Conservation (phyloP, 2,329 filamentous ascomycete species). For the Metarhizium brunneum region DNA sequence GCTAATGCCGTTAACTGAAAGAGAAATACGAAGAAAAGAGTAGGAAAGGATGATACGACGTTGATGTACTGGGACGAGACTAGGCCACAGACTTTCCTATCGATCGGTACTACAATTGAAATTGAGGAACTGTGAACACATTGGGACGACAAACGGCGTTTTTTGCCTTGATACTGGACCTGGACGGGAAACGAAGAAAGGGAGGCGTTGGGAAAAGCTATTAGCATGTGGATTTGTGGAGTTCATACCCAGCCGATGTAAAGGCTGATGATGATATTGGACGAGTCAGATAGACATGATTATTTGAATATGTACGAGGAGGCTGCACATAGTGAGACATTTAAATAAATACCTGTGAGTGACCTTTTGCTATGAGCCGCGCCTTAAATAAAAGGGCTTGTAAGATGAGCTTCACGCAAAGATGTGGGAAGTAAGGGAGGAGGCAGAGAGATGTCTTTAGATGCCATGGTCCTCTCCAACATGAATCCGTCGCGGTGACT, state of each 20-base stretch:
- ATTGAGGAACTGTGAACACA: not conserved
- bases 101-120: not conserved
- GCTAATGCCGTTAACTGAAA: not conserved
- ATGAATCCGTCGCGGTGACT: too few species aligned
- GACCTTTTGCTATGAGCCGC: too few species aligned
- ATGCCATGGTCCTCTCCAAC: too few species aligned
- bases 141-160: not conserved
- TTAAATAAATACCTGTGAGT: not conserved
- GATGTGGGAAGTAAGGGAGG: too few species aligned
- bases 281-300: not conserved
- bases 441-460: too few species aligned
- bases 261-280: not conserved
- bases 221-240: not conserved
- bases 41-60: too few species aligned
- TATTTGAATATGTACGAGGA: not conserved
- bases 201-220: not conserved
- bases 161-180: not conserved
- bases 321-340: not conserved
- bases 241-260: not conserved
- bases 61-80: not conserved
- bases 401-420: too few species aligned
- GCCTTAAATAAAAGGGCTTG: too few species aligned
- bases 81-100: not conserved
- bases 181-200: not conserved
- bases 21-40: not conserved